phyloP scores from a whole-genome alignment of 2,329 filamentous ascomycete genomes.

The Fusarium sp. region DNA sequence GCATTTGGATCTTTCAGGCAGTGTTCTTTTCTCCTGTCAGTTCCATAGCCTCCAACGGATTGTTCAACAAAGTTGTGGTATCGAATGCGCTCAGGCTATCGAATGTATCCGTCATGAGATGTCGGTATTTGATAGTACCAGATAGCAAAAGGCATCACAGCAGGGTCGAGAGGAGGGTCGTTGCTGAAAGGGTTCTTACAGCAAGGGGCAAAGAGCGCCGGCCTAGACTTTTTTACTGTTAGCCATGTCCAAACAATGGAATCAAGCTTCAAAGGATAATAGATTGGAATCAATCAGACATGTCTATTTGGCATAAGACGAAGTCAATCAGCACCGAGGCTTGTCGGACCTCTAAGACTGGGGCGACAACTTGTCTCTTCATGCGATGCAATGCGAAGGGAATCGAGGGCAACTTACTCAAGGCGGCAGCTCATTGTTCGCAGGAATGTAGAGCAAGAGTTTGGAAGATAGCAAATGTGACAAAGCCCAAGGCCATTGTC shows the following conservation, averaged over 20 bases:
- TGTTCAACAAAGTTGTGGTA: slow-evolving; percentile 3
- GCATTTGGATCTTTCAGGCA: background rate
- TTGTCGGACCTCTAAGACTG: slow-evolving; percentile 61
- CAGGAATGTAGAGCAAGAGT: slow-evolving; percentile 2
- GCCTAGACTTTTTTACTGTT: slow-evolving; percentile 32
- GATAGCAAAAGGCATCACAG: slow-evolving; percentile 53
- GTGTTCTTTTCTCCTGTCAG: slow-evolving; percentile 15
- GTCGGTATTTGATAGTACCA: slow-evolving; percentile 61
- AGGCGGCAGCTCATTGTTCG: slow-evolving; percentile 1
- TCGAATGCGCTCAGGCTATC: slow-evolving; percentile 45
- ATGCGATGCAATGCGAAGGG: slow-evolving; percentile 41
- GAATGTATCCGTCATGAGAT: slow-evolving; percentile 51
- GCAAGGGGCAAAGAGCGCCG: background rate
- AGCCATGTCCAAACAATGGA: slow-evolving; percentile 22
- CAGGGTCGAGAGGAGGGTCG: slow-evolving; percentile 23
- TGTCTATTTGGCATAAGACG: slow-evolving; percentile 68
- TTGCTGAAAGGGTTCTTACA: slow-evolving; percentile 24
- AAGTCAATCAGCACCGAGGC: slow-evolving; percentile 61
- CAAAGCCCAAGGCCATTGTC: background rate
- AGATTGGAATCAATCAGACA: slow-evolving; percentile 52
- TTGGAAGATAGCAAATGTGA: slow-evolving; percentile 18
- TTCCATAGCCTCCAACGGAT: slow-evolving; percentile 1
- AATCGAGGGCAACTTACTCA: slow-evolving; percentile 30
- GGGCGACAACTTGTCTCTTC: slow-evolving; percentile 62
- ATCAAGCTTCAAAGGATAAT: slow-evolving; percentile 16